These are phyloP conservation scores for Trifolium fragiferum DNA, from an alignment of 306 rosid species.

Conservation along the genomic window DNA sequence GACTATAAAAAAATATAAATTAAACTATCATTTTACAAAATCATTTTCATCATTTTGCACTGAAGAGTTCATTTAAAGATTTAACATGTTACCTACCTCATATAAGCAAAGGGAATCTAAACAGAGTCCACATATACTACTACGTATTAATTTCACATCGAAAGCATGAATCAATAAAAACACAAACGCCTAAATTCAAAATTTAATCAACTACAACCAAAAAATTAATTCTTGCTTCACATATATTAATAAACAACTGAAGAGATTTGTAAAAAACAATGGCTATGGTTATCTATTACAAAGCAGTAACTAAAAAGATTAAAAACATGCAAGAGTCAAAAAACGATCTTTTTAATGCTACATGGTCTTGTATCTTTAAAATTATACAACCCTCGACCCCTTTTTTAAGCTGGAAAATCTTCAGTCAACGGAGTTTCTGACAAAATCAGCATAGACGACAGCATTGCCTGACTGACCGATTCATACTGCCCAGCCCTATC, in stretches of 20 bases:
- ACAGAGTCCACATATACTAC: not conserved
- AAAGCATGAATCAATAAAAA: not conserved
- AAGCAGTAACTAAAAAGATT: not conserved
- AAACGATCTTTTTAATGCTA: not conserved
- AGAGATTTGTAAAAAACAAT: not conserved
- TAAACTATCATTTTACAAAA: too few relatives aligned
- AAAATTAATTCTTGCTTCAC: not conserved
- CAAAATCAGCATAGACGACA: not conserved
- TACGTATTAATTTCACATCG: too few relatives aligned
- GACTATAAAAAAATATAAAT: not conserved
- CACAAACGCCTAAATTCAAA: not conserved
- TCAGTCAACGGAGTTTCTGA: not conserved
- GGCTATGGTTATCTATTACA: not conserved
- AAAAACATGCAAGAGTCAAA: not conserved
- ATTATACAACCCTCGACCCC: not conserved
- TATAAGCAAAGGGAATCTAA: not conserved
- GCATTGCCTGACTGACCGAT: not conserved
- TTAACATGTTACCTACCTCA: too few relatives aligned
- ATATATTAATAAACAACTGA: not conserved
- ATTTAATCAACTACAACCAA: not conserved
- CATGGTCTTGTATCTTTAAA: not conserved
- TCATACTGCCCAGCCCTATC: not conserved
- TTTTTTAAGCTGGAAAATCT: not conserved
- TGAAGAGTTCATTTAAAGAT: not conserved
- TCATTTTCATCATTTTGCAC: not conserved